These are phyloP conservation scores for Cutaneotrichosporon spelunceum DNA, from an alignment of 1,284 basidiomycete genomes.

Conservation along the genomic window DNA sequence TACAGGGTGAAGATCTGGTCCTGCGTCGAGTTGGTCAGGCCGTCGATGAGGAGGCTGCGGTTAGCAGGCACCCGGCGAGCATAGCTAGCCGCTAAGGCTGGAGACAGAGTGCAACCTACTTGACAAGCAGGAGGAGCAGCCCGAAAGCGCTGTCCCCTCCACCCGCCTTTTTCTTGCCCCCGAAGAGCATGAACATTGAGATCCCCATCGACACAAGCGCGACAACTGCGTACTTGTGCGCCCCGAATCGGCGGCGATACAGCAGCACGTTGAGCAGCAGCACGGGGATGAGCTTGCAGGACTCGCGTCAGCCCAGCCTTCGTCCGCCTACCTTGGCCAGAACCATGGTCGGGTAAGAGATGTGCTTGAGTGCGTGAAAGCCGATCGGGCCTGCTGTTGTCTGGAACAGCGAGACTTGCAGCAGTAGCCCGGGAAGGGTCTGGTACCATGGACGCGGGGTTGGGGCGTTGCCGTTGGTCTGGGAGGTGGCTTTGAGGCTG, in stretches of 20 bases:
- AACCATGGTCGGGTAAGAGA: conserved; percentile 98
- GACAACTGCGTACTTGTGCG: conserved; percentile 92
- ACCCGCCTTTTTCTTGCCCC: conserved; percentile 42
- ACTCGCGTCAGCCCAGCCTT: conserved; percentile 49
- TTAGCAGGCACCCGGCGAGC: not conserved
- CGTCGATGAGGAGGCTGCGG: conserved; percentile 83
- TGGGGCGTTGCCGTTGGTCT: conserved; percentile 11
- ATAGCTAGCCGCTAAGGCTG: not conserved
- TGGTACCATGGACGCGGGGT: conserved; percentile 29
- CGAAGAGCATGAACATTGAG: conserved; percentile 87
- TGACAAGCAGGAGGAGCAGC: conserved; percentile 40
- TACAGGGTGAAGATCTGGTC: conserved; percentile 80
- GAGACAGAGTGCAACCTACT: conserved; percentile 31
- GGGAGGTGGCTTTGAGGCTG: not conserved
- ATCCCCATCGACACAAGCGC: conserved; percentile 89
- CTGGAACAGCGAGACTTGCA: conserved; percentile 81
- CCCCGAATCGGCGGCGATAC: conserved; percentile 83
- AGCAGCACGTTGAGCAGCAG: conserved; percentile 57
- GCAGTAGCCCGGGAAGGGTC: conserved; percentile 57
- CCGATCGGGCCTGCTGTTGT: conserved; percentile 91
- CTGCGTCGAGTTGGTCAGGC: conserved; percentile 94
- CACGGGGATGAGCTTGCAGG: conserved; percentile 77
- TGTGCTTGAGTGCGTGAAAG: conserved; percentile 88
- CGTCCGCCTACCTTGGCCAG: conserved; percentile 67
- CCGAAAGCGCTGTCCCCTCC: conserved; percentile 48